Conservation (phyloP, 495 filamentous ascomycete genomes). For the Clohesyomyces aquaticus region DNA sequence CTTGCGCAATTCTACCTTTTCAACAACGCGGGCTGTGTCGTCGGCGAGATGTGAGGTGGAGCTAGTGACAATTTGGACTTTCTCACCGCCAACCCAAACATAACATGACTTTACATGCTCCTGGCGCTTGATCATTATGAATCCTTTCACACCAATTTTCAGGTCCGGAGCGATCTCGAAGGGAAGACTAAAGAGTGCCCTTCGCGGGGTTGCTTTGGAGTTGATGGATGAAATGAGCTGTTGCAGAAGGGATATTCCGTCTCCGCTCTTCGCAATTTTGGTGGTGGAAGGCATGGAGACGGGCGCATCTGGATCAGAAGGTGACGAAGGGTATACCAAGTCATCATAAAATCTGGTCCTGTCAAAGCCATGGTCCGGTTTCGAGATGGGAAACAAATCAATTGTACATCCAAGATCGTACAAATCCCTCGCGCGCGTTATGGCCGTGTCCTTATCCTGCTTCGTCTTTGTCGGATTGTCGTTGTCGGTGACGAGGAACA, state of each 20-base stretch:
- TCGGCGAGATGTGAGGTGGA: conserved; percentile 73
- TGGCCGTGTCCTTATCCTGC: conserved; percentile 69
- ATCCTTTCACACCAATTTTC: conserved; percentile 89
- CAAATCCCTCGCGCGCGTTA: conserved; percentile 88
- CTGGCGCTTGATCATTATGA: conserved; percentile 84
- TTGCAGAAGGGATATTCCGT: conserved; percentile 79
- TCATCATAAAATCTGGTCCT: conserved; percentile 85
- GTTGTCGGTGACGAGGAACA: conserved; percentile 96
- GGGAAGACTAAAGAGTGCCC: conserved; percentile 81
- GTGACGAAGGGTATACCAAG: conserved; percentile 51
- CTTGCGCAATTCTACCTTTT: conserved; percentile 82
- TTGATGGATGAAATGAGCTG: conserved; percentile 88
- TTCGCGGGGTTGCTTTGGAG: conserved; percentile 83
- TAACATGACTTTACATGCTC: conserved; percentile 77
- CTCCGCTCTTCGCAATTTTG: conserved; percentile 56
- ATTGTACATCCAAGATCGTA: conserved; percentile 94
- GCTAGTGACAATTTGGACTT: conserved; percentile 74
- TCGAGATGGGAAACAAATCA: conserved; percentile 90
- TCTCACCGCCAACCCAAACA: conserved; percentile 83
- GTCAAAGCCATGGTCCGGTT: conserved; percentile 75
- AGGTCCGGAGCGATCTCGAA: conserved; percentile 85
- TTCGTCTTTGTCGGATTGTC: conserved; percentile 82
- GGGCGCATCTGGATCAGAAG: conserved; percentile 69
- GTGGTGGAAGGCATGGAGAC: conserved; percentile 49
- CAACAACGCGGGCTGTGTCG: conserved; percentile 72